Conservation (phyloP, 2,329 filamentous ascomycete genomes). For the Aspergillus sp. region DNA sequence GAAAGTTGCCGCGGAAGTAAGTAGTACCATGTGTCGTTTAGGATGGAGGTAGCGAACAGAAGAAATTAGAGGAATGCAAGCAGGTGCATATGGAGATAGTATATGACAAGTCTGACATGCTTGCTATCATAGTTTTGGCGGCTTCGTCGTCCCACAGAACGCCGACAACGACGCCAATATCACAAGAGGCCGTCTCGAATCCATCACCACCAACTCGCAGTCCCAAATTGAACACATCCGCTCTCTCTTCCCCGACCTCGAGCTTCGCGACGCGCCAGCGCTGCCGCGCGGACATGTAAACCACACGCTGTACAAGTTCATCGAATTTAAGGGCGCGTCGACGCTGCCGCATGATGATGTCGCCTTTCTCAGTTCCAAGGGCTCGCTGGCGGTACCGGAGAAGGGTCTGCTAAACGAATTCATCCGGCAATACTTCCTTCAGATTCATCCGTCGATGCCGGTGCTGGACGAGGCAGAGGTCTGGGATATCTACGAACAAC, state of each 20-base stretch:
- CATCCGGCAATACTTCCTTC: constrained; percentile 37
- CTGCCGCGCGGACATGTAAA: constrained; percentile 8
- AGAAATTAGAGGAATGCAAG: too few species aligned
- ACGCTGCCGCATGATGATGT: constrained; percentile 42
- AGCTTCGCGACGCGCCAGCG: neutral
- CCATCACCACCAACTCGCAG: constrained; percentile 5
- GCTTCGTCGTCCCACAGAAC: constrained; percentile 4
- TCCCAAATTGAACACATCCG: constrained; percentile 9
- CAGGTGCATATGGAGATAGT: too few species aligned
- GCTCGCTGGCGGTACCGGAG: constrained; percentile 47
- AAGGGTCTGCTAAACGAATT: constrained; percentile 46
- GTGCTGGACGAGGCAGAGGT: constrained; percentile 44
- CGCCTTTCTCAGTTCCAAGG: constrained; percentile 47
- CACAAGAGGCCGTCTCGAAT: neutral
- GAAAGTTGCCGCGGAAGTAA: constrained; percentile 28
- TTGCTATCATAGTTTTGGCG: constrained; percentile 3
- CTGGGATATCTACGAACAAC: constrained; percentile 31
- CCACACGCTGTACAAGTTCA: constrained; percentile 17
- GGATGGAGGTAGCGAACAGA: neutral
- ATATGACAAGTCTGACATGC: neutral
- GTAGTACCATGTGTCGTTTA: neutral
- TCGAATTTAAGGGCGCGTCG: constrained; percentile 16
- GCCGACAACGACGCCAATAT: neutral
- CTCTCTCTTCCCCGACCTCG: constrained; percentile 4
- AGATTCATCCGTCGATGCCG: constrained; percentile 29